Conservation (phyloP, 768 basidiomycete genomes). For the Daedaleopsis nitida region DNA sequence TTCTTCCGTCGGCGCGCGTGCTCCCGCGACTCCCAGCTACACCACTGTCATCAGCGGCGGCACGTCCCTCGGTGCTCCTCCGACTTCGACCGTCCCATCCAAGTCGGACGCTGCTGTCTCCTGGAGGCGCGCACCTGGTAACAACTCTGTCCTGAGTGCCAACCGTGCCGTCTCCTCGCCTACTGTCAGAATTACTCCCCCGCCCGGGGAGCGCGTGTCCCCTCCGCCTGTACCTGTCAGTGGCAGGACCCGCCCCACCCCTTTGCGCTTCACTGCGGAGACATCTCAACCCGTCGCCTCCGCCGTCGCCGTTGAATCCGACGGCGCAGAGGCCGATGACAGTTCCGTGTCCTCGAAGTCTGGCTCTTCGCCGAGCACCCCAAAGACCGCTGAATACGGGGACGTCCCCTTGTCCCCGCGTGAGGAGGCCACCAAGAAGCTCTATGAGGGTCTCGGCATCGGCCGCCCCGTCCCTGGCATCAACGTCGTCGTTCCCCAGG, state of each 20-base stretch:
- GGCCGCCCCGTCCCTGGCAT: conserved; percentile 59
- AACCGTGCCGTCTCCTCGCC: conserved; percentile 55
- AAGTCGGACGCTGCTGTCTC: conserved; percentile 80
- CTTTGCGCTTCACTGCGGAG: conserved; percentile 43
- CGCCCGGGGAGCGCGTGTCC: conserved; percentile 59
- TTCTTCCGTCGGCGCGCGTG: conserved; percentile 25
- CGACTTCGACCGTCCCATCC: conserved; percentile 48
- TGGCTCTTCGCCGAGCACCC: conserved; percentile 71
- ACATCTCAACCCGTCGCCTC: conserved; percentile 44
- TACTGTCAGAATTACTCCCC: conserved; percentile 70
- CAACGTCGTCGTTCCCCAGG: conserved; percentile 41
- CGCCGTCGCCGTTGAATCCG: conserved; percentile 53
- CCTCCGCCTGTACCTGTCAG: conserved; percentile 44
- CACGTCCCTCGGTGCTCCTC: conserved; percentile 60
- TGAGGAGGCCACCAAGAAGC: conserved; percentile 84
- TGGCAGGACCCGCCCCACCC: conserved; percentile 58
- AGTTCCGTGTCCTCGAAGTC: conserved; percentile 59
- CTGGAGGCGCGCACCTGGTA: conserved; percentile 75
- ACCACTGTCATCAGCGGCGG: conserved; percentile 76
- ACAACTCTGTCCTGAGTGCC: conserved; percentile 70
- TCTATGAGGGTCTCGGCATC: conserved; percentile 88
- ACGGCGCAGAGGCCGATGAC: conserved; percentile 50
- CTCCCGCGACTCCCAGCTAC: conserved; percentile 58
- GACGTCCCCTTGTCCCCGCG: conserved; percentile 68
- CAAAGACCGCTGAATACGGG: conserved; percentile 64